These are phyloP conservation scores for Amaranthus tricolor DNA, from an alignment of 179 eudicot species.

Conservation along the genomic window DNA sequence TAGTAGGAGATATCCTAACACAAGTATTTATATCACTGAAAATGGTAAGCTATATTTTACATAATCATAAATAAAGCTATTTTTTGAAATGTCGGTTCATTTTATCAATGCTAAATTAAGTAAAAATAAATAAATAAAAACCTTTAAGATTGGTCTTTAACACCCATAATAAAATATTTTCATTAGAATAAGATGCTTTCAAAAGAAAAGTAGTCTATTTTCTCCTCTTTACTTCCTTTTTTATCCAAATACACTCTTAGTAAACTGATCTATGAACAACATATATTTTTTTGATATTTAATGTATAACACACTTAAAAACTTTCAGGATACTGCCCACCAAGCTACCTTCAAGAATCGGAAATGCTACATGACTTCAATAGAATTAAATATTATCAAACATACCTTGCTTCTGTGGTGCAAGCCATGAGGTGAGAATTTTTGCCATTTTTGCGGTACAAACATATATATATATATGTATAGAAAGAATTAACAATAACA, in stretches of 20 bases:
- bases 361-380: constrained; percentile 38
- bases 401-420: constrained; percentile 55
- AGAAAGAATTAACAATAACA: too few relatives aligned
- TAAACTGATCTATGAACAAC: too few relatives aligned
- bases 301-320: neutral
- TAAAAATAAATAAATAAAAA: too few relatives aligned
- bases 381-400: constrained; percentile 54
- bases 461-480: too few relatives aligned
- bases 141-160: too few relatives aligned
- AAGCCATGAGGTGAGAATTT: constrained; percentile 48
- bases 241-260: neutral
- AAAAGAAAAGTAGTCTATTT: neutral
- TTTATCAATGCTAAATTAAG: too few relatives aligned
- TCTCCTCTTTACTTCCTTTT: neutral
- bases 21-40: constrained; percentile 60
- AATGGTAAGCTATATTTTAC: constrained; percentile 44
- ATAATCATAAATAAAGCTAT: too few relatives aligned
- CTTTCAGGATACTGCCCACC: constrained; percentile 50
- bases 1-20: constrained; percentile 48
- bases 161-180: too few relatives aligned
- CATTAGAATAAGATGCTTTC: too few relatives aligned
- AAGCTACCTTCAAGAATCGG: constrained; percentile 20
- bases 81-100: too few relatives aligned
- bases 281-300: neutral
- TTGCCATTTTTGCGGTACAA: too few relatives aligned